Evolutionary conservation across 2,329 filamentous ascomycete genomes (phyloP).

Genomic region (Orbilia javanica): DNA sequence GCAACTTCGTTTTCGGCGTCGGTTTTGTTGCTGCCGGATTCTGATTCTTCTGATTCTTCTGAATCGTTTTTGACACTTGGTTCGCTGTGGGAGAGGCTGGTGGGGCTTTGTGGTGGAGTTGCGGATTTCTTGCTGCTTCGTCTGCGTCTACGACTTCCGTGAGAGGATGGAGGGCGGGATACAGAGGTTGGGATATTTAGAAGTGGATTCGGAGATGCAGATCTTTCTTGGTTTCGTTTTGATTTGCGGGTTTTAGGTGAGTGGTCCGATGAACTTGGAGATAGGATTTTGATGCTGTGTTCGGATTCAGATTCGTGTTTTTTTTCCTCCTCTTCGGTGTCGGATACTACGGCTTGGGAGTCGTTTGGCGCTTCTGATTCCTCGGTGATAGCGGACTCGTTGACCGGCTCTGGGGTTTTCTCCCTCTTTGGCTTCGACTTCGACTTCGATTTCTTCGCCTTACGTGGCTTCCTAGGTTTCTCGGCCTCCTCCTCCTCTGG

Average conservation of each 20-base stretch:
- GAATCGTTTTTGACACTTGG: constrained; percentile 31
- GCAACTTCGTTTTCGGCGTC: constrained; percentile 56
- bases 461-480: constrained; percentile 33
- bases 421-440: constrained; percentile 37
- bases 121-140: constrained; percentile 45
- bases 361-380: constrained; percentile 49
- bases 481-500: constrained; percentile 24
- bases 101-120: constrained; percentile 37
- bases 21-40: constrained; percentile 45
- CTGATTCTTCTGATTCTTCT: constrained; percentile 32
- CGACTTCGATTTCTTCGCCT: constrained; percentile 42
- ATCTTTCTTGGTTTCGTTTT: constrained; percentile 19
- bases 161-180: constrained; percentile 50
- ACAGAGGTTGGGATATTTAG: constrained; percentile 55
- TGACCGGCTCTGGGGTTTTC: constrained; percentile 38
- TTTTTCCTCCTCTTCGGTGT: constrained; percentile 50
- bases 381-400: constrained; percentile 53
- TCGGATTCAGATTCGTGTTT: constrained; percentile 40
- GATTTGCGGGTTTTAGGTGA: constrained; percentile 22
- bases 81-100: constrained; percentile 55
- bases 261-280: constrained; percentile 38
- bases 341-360: constrained; percentile 49
- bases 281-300: constrained; percentile 51
- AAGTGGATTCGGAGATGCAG: constrained; percentile 47
- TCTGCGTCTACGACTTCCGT: constrained; percentile 54